Evolutionary conservation across 2,329 filamentous ascomycete species (phyloP).

Genomic region (Aspergillus alliaceus): DNA sequence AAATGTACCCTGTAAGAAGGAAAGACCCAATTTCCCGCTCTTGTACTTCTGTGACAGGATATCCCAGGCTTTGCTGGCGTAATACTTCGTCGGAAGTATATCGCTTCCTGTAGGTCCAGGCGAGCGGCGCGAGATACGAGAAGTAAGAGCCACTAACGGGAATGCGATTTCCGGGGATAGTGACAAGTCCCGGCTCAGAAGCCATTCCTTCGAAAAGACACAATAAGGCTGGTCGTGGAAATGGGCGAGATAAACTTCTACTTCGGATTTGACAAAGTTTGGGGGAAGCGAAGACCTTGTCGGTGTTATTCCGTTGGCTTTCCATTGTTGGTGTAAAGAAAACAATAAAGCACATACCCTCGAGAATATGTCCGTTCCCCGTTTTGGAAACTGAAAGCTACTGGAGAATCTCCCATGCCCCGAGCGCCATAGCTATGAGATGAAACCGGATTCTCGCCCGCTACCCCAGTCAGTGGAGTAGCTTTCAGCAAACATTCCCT

Average conservation of each 20-base stretch:
- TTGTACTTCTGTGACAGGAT: constrained; percentile 19
- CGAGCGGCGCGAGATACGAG: constrained; percentile 14
- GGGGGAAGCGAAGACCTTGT: background rate
- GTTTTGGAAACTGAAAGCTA: background rate
- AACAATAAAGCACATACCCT: background rate
- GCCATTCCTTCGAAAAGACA: constrained; percentile 20
- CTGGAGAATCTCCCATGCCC: background rate
- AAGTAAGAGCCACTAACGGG: constrained; percentile 24
- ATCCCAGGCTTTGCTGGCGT: constrained; percentile 21
- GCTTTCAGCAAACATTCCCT: constrained; percentile 15
- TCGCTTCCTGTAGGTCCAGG: background rate
- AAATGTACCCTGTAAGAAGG: constrained; percentile 25
- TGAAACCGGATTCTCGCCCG: background rate
- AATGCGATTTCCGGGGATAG: constrained; percentile 21
- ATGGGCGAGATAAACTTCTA: constrained; percentile 20
- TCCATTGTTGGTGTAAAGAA: background rate
- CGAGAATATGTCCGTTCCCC: background rate
- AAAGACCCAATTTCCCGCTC: constrained; percentile 15
- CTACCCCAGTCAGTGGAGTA: background rate
- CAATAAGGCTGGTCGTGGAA: constrained; percentile 29
- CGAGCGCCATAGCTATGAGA: background rate
- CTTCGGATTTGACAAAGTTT: constrained; percentile 17
- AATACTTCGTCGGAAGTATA: constrained; percentile 5
- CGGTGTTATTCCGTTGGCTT: background rate
- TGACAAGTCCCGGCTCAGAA: constrained; percentile 9